Evolutionary conservation across 345 rosid species (phyloP), one percentile per base, ranked within the genome.

Genomic region (Chamaenerion angustifolium): DNA sequence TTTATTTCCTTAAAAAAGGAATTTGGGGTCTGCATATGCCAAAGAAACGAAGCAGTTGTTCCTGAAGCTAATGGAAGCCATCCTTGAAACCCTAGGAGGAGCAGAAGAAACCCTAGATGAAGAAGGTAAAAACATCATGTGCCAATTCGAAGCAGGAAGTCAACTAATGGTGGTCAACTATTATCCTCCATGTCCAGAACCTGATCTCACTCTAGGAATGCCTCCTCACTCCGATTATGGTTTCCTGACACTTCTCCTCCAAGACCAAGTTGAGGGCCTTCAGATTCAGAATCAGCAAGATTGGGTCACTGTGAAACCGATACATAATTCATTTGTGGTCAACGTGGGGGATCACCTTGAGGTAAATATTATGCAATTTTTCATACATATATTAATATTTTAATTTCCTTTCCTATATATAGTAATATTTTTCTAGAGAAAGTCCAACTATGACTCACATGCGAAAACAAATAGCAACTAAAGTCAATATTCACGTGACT

Each of bases 161-260:
- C 97, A 85, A 64, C 43, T 85, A 43, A 65, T 88, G 76, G 79
- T 88, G 31, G 62, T 82, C 6, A 85, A 88, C 47, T 80, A 75
- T 61, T 88, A 69, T 57, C 97, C 97, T 11, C 78, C 74, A 15
- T 88, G 97, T 50, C 97, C 95, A 6, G 80, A 88, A 52, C 97
- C 97, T 8, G 83, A 85, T 40, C 70, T 85, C 31, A 88, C 97
- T 3, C 63, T 88, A 3, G 95, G 97, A 52, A 85, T 88, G 87
- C 97, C 97, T 1, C 93, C 97, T 0, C 97, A 85, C 71, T 85
- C 97, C 3, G 97, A 88, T 27, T 88, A 82, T 44, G 97, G 97
- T 1, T 77, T 85, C 68, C 73, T 88, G 50, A 88, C 97, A 1
- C 86, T 88, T 46, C 75, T 88, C 11, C 94, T 88, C 49, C 97